Evolutionary conservation across 2,329 filamentous ascomycete species (phyloP).

Genomic region (Alternaria incomplexa): DNA sequence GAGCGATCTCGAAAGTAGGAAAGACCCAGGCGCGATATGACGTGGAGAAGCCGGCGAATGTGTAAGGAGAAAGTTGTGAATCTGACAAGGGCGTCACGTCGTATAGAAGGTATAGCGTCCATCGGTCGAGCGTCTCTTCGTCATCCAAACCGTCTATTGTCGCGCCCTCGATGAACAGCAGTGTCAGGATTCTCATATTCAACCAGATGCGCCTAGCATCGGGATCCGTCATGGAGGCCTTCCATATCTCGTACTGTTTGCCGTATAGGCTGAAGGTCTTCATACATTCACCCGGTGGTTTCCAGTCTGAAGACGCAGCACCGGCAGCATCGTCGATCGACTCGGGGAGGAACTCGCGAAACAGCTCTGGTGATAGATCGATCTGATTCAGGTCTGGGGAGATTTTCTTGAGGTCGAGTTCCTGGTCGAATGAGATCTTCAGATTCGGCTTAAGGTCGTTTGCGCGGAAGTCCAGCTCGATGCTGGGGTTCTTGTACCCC

Average conservation of each 20-base stretch:
- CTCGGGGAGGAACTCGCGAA: constrained; percentile 51
- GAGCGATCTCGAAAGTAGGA: constrained; percentile 54
- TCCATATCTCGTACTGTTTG: constrained; percentile 83
- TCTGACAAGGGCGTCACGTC: constrained; percentile 43
- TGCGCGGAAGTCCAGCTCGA: constrained; percentile 72
- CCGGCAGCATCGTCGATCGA: constrained; percentile 51
- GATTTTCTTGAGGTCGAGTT: constrained; percentile 72
- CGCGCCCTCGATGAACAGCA: constrained; percentile 94
- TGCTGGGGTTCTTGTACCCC: constrained; percentile 81
- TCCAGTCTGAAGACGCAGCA: constrained; percentile 54
- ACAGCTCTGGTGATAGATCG: constrained; percentile 67
- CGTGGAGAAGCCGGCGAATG: constrained; percentile 87
- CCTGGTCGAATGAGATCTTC: constrained; percentile 72
- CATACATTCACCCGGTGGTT: constrained; percentile 77
- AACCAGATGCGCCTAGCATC: constrained; percentile 74
- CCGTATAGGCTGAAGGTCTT: constrained; percentile 67
- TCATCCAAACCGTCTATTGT: constrained; percentile 74
- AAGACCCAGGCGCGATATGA: constrained; percentile 83
- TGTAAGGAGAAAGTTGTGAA: constrained; percentile 59
- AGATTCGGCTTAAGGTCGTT: constrained; percentile 82
- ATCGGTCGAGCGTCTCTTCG: constrained; percentile 75
- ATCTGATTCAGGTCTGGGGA: constrained; percentile 67
- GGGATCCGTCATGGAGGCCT: constrained; percentile 73
- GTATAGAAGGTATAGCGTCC: constrained; percentile 85
- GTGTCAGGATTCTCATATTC: constrained; percentile 81